Evolutionary conservation across 495 filamentous ascomycete genomes (phyloP).

Genomic region (Neurospora tetraspora): DNA sequence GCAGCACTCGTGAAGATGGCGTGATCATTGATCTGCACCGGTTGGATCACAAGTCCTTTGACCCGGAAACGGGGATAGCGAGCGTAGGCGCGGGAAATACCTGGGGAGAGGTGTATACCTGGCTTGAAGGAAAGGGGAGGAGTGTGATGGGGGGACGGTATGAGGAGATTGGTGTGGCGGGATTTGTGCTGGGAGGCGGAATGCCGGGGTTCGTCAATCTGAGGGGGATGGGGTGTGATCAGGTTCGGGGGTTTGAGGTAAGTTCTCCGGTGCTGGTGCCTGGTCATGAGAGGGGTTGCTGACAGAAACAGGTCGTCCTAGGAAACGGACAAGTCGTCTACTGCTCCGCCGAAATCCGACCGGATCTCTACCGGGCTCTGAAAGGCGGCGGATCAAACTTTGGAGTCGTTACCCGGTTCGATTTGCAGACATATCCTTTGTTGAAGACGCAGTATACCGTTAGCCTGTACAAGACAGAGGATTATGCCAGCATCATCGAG

Average conservation of each 20-base stretch:
- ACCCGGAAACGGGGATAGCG: not conserved
- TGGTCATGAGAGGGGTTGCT: no score
- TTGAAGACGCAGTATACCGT: not conserved
- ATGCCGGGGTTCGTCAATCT: constrained; percentile 37
- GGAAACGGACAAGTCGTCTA: constrained; percentile 24
- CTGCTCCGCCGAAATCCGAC: constrained; percentile 18
- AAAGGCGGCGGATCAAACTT: constrained; percentile 53
- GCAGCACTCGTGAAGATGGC: not conserved
- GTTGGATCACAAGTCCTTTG: not conserved
- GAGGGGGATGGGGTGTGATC: constrained; percentile 42
- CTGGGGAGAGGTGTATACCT: constrained; percentile 31
- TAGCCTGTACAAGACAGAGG: not conserved
- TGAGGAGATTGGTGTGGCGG: constrained; percentile 44
- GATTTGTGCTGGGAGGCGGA: constrained; percentile 46
- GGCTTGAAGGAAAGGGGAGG: constrained; percentile 31
- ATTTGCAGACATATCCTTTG: constrained; percentile 5
- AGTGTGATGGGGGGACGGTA: constrained; percentile 45
- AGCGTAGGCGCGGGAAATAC: not conserved
- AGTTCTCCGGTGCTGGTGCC: no score
- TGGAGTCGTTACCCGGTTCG: constrained; percentile 49
- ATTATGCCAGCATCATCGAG: constrained; percentile 4
- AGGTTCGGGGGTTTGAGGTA: constrained; percentile 37
- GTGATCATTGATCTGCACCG: not conserved
- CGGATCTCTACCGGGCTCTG: constrained; percentile 43
- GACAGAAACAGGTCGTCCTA: constrained; percentile 22